phyloP scores from a whole-genome alignment of 1,284 basidiomycete genomes.

The Quambalaria eucalypti region DNA sequence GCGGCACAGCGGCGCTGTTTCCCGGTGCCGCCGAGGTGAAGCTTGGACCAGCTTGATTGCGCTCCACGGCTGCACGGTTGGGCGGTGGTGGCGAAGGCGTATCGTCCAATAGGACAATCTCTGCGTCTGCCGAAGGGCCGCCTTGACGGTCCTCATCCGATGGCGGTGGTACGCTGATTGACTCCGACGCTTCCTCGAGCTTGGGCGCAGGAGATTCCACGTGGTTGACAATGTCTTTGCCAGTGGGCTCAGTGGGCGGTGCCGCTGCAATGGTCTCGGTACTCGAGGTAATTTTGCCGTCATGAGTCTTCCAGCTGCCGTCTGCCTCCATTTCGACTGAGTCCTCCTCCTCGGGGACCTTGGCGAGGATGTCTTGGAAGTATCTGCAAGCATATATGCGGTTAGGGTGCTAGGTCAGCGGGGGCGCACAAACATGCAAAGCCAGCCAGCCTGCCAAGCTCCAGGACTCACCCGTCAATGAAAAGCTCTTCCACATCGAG shows the following conservation, averaged over 20 bases:
- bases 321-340: slow-evolving; percentile 87
- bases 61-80: background rate
- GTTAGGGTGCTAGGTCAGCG: no score
- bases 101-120: background rate
- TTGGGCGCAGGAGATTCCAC: background rate
- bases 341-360: slow-evolving; percentile 69
- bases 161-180: background rate
- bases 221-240: background rate
- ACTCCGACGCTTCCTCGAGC: background rate
- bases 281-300: slow-evolving; percentile 59
- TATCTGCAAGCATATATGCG: no score
- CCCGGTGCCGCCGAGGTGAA: background rate
- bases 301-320: slow-evolving; percentile 86
- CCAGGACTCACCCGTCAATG: slow-evolving; percentile 77
- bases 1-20: background rate
- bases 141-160: background rate
- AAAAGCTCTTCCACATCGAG: slow-evolving; percentile 74
- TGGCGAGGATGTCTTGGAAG: slow-evolving; percentile 63
- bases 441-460: no score
- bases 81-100: background rate
- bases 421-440: background rate
- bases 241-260: background rate
- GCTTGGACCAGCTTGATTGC: background rate
- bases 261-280: background rate
- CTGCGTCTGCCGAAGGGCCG: background rate